A percentile compares a stretch with the other conserved stretches of the same genome.
Evolutionary conservation across 352 stramenopile genomes (phyloP).

Genomic region (Globisporangium viniferum): DNA sequence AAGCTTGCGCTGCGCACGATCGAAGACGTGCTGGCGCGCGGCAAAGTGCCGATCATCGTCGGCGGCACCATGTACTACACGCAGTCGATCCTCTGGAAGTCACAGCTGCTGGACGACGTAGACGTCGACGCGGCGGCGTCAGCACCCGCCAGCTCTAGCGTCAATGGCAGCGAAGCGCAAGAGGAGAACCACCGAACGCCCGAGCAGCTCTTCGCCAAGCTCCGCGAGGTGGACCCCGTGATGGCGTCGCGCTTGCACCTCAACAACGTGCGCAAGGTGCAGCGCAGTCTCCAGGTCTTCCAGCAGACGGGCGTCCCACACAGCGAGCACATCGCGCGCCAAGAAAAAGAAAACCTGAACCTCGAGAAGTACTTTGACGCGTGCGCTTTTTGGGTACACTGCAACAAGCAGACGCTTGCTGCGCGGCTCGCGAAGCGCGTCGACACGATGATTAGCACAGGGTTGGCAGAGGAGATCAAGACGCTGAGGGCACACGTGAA

Average conservation of each 20-base stretch:
- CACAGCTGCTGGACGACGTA: slow-evolving; percentile 80
- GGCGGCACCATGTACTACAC: slow-evolving; percentile 93
- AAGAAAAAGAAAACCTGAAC: slow-evolving; percentile 43
- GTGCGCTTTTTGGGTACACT: slow-evolving; percentile 84
- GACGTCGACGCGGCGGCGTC: slow-evolving; percentile 10
- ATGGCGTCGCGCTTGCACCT: slow-evolving; percentile 82
- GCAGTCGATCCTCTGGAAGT: slow-evolving; percentile 87
- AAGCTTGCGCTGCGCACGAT: slow-evolving; percentile 66
- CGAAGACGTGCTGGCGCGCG: slow-evolving; percentile 78
- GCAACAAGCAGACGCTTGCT: slow-evolving; percentile 57
- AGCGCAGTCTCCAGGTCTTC: slow-evolving; percentile 83
- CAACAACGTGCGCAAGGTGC: slow-evolving; percentile 85
- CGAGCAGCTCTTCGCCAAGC: slow-evolving; percentile 54
- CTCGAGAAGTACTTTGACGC: slow-evolving; percentile 73
- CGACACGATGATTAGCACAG: slow-evolving; percentile 74
- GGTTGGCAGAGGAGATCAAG: slow-evolving; percentile 80
- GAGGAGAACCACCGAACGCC: slow-evolving; percentile 23
- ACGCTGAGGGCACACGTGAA: slow-evolving; percentile 44
- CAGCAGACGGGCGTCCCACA: slow-evolving; percentile 74
- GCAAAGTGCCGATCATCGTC: slow-evolving; percentile 90
- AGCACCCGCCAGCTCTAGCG: background rate
- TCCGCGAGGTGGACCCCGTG: slow-evolving; percentile 75
- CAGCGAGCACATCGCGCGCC: slow-evolving; percentile 61
- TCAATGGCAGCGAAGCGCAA: background rate
- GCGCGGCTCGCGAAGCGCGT: slow-evolving; percentile 69